These are phyloP conservation scores for Phoma sp. DNA, from an alignment of 2,329 filamentous ascomycete species.

Conservation along the genomic window DNA sequence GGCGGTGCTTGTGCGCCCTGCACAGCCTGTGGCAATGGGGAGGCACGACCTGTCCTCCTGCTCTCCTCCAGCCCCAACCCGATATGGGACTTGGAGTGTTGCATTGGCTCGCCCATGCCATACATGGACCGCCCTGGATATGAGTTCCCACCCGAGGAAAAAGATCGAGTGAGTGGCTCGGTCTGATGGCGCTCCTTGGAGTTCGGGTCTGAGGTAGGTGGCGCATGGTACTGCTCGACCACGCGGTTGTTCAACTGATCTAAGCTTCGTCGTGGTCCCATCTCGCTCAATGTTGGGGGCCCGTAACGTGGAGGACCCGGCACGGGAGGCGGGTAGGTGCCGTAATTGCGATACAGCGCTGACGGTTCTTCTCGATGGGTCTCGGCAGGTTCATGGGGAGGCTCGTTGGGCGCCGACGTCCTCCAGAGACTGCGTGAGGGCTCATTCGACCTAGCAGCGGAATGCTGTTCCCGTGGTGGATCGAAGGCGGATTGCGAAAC, in stretches of 20 bases:
- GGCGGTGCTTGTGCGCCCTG: slow-evolving; percentile 87
- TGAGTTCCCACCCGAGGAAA: slow-evolving; percentile 40
- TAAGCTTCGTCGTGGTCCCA: slow-evolving; percentile 42
- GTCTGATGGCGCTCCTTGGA: slow-evolving; percentile 44
- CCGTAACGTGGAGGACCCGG: slow-evolving; percentile 34
- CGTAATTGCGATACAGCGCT: slow-evolving; percentile 39
- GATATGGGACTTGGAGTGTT: slow-evolving; percentile 72
- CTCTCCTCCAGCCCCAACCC: slow-evolving; percentile 75
- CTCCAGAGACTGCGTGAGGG: slow-evolving; percentile 43
- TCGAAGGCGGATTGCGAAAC: slow-evolving; percentile 49
- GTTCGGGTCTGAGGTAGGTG: slow-evolving; percentile 49
- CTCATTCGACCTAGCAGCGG: slow-evolving; percentile 24
- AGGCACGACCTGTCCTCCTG: slow-evolving; percentile 82
- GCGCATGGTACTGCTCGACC: slow-evolving; percentile 49
- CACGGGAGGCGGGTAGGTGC: slow-evolving; percentile 38
- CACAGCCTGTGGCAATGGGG: slow-evolving; percentile 89
- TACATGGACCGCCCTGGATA: slow-evolving; percentile 39
- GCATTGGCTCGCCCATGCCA: slow-evolving; percentile 62
- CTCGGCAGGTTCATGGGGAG: slow-evolving; percentile 36
- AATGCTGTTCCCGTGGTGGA: slow-evolving; percentile 42
- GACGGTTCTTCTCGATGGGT: slow-evolving; percentile 41
- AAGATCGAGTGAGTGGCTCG: slow-evolving; percentile 45
- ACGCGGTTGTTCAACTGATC: slow-evolving; percentile 44
- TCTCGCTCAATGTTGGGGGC: slow-evolving; percentile 35
- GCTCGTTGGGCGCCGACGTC: slow-evolving; percentile 35